Base-by-base conservation (phyloP, 2,329 filamentous ascomycete species). In the Scopulariopsis brevicaulis region DNA sequence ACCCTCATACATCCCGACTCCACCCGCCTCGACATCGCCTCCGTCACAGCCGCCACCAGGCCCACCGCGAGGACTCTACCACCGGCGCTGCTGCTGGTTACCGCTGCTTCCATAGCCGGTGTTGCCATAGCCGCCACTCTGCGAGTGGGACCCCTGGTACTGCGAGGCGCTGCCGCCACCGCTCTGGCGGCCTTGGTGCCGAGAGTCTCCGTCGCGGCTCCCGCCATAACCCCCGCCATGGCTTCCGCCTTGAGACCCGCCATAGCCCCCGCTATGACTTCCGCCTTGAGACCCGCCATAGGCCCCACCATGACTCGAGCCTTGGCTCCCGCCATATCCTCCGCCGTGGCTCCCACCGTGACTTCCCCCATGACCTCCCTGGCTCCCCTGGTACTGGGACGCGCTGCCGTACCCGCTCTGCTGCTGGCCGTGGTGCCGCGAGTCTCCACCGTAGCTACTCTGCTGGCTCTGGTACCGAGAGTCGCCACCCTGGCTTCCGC, bases 391-490 rank as follows among this genome's bases (percentile, higher is more conserved):
- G 52, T 54, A 54, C 15, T 54, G 52, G 25, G 52, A 37, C 6
- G 28, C 34, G 10, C 20, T 20, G 18, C 54, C 35, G 20, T 46
- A 35, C n/a, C 48, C 15, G 25, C 54, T 22, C 25, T 40, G 37
- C 37, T 53, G 51, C n/a, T 53, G 20, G 18, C 24, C 5, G 7
- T 28, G 20, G 24, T 52, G 4, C 3, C 46, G 46, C 2, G 68
- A 60, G 32, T 35, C 28, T 32, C 28, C 28, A 32, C 28, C 28
- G 8, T 32, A 32, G 28, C 28, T 32, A 8, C 28, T 32, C 8
- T 32, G 28, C 28, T 32, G 28, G 28, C 28, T 32, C 28, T 32
- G 28, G 28, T 32, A 32, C 4, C 28, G 28, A 32, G 28, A 32
- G 28, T 32, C 28, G 4, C 28, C 28, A 8, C 37, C 28, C 22